Evolutionary conservation across 2,329 filamentous ascomycete genomes (phyloP).

Genomic region (Apiospora saccharicola): DNA sequence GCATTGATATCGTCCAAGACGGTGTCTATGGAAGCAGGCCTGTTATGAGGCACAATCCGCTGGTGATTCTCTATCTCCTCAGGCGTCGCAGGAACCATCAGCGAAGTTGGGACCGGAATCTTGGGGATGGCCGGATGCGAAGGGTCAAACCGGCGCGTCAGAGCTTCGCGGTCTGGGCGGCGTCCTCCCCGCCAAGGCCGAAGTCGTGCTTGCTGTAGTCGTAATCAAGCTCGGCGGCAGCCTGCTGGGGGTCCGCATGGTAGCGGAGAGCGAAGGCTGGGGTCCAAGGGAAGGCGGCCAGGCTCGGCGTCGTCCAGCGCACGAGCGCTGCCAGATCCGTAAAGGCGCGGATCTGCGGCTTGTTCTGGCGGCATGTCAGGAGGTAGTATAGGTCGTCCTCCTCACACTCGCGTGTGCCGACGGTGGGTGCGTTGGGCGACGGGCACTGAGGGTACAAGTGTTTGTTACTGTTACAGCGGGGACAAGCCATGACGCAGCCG

Average conservation of each 20-base stretch:
- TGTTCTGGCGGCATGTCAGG: background rate
- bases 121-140: background rate
- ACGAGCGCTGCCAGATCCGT: background rate
- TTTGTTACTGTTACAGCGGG: background rate
- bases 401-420: background rate
- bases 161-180: background rate
- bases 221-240: background rate
- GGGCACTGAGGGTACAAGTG: background rate
- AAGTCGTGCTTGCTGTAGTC: background rate
- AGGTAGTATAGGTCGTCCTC: background rate
- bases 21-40: too few relatives aligned
- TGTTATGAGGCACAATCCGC: background rate
- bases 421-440: background rate
- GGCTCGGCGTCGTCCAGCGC: background rate
- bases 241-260: background rate
- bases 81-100: background rate
- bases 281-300: background rate
- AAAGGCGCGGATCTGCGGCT: background rate
- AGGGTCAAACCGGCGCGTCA: background rate
- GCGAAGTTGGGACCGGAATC: background rate
- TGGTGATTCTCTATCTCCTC: background rate
- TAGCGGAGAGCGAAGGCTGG: background rate
- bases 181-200: background rate
- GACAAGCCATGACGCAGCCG: background rate
- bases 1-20: background rate